Conservation (phyloP, 2,329 filamentous ascomycete genomes). For the Xylaria sp. region DNA sequence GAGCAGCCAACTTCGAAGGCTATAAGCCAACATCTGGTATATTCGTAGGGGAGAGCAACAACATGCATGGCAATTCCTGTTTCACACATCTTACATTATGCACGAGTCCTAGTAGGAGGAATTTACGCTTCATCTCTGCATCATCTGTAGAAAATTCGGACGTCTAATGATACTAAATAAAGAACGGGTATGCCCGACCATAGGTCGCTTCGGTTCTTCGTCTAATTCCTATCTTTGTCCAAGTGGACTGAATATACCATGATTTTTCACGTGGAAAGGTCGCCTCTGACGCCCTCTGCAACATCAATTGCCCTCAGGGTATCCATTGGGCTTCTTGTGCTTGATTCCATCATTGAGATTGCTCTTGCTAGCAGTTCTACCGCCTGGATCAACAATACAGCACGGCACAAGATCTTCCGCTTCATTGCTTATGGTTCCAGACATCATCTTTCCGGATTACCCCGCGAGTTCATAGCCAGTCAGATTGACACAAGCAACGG, state of each 20-base stretch:
- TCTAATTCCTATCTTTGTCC: not conserved
- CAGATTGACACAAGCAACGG: slow-evolving; percentile 57
- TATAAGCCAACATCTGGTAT: too few relatives aligned
- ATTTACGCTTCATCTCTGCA: not conserved
- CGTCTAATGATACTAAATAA: not conserved
- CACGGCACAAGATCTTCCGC: slow-evolving; percentile 44
- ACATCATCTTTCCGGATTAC: slow-evolving; percentile 48
- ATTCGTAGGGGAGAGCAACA: not conserved
- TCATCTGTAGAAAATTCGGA: not conserved
- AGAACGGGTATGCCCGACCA: not conserved
- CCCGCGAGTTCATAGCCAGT: slow-evolving; percentile 51
- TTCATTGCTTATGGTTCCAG: slow-evolving; percentile 43
- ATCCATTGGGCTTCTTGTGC: slow-evolving; percentile 50
- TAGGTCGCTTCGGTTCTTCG: not conserved
- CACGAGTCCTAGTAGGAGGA: not conserved
- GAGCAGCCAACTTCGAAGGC: not conserved
- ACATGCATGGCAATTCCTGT: not conserved
- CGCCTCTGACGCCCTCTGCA: not conserved
- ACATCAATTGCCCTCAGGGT: slow-evolving; percentile 40
- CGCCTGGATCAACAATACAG: slow-evolving; percentile 52
- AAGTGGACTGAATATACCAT: slow-evolving; percentile 1
- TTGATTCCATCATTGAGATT: slow-evolving; percentile 55
- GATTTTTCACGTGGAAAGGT: slow-evolving; percentile 13
- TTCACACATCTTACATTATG: not conserved
- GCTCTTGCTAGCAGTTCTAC: slow-evolving; percentile 55